These are phyloP conservation scores for Trichoderma lentiforme DNA, from an alignment of 2,329 filamentous ascomycete genomes.

Conservation along the genomic window DNA sequence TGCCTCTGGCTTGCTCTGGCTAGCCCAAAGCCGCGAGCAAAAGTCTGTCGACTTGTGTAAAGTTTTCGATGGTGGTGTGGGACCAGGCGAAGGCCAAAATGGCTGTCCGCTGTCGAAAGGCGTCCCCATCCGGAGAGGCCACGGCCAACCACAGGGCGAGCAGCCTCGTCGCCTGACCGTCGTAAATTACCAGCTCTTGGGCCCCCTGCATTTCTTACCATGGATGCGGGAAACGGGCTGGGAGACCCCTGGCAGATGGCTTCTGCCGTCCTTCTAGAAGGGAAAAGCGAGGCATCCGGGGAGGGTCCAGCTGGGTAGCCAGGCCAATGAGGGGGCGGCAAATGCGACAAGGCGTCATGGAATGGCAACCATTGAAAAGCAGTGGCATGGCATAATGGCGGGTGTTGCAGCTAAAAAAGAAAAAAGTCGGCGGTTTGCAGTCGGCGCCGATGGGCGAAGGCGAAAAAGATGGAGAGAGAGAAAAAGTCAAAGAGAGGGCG, in stretches of 20 bases:
- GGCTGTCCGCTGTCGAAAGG: conserved; percentile 15
- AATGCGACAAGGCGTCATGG: neutral
- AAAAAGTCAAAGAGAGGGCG: neutral
- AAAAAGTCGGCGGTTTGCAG: neutral
- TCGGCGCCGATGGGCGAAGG: neutral
- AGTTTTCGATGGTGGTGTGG: conserved; percentile 15
- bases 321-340: neutral
- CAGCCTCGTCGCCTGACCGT: conserved; percentile 17
- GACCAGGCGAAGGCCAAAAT: neutral
- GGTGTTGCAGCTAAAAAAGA: neutral
- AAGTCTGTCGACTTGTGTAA: conserved; percentile 4
- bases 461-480: neutral
- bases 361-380: neutral
- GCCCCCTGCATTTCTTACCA: conserved; percentile 14
- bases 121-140: conserved; percentile 7
- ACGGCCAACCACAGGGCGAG: conserved; percentile 12
- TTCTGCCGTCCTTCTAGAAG: conserved; percentile 20
- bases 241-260: conserved; percentile 7
- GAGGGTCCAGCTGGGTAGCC: neutral
- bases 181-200: conserved; percentile 19
- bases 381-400: neutral
- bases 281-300: conserved; percentile 10
- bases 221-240: conserved; percentile 14
- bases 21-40: neutral
- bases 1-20: conserved; percentile 14